phyloP scores from a whole-genome alignment of 768 basidiomycete species.

The Trametopsis cervina region DNA sequence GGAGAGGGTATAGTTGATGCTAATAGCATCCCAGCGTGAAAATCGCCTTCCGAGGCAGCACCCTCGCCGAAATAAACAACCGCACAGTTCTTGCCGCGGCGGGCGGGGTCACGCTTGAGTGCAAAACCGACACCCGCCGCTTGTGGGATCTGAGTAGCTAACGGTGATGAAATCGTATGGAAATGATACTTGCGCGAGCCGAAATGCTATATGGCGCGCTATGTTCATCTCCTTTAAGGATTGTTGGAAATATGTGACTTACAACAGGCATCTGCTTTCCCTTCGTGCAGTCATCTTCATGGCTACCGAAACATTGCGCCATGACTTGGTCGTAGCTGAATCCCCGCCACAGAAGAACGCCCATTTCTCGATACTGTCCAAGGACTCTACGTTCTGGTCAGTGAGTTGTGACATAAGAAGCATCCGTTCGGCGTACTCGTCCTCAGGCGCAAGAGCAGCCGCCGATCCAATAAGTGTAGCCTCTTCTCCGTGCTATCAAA shows the following conservation, averaged over 20 bases:
- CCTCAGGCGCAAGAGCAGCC: conserved; percentile 72
- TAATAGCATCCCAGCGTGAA: conserved; percentile 84
- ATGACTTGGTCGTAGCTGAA: conserved; percentile 76
- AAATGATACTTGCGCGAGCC: conserved; percentile 81
- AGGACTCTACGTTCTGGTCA: conserved; percentile 48
- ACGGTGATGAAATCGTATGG: conserved; percentile 89
- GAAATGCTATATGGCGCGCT: conserved; percentile 53
- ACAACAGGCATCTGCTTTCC: conserved; percentile 94
- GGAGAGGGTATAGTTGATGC: conserved; percentile 74
- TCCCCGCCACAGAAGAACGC: conserved; percentile 84
- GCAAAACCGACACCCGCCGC: conserved; percentile 92
- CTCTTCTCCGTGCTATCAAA: conserved; percentile 76
- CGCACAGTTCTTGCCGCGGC: conserved; percentile 67
- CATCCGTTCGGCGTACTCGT: conserved; percentile 61
- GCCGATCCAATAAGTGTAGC: conserved; percentile 86
- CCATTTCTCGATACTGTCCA: conserved; percentile 91
- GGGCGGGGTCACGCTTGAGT: conserved; percentile 66
- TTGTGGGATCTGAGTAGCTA: conserved; percentile 93
- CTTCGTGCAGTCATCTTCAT: conserved; percentile 72
- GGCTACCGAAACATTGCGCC: conserved; percentile 88
- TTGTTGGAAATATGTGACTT: conserved; percentile 19
- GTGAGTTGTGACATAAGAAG: neutral
- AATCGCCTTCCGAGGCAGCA: conserved; percentile 91
- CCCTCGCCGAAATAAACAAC: conserved; percentile 93
- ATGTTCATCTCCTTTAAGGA: neutral